Base-by-base conservation (phyloP, 441 rosid species). In the Arabidopsis lyrata region DNA sequence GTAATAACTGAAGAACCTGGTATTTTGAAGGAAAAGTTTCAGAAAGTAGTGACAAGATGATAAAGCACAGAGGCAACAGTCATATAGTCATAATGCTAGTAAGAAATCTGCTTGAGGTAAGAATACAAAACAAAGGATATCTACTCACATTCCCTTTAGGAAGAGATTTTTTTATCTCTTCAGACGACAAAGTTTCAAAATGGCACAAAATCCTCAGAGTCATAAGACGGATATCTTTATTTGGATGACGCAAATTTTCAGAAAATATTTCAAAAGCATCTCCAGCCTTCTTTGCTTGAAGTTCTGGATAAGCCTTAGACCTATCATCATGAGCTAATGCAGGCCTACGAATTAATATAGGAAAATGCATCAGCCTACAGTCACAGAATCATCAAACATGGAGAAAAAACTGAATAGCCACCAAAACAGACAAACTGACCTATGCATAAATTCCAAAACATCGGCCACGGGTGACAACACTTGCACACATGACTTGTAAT, bases 151-250 rank as follows among this genome's bases (percentile, higher is more conserved):
- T 73, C 57, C 68, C 74, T 58, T 71, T 82, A 66, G 61, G 79
- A 54, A 27, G 50, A 77, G 50, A 47, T 45, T 68, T 77, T 57
- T 54, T 79, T 54, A 81, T 77, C 80, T 62, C 85, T 74, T 86
- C 92, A 44, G 72, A 42, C 31, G 48, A 63, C 42, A 66, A 62
- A 50, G 82, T 80, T 73, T 86, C 91, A 76, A 82, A 86, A 76
- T 93, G 97, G 81, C 87, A 89, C 85, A 93, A 81, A 79, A 93
- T 86, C 84, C 83, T 87, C 60, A 96, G 83, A 66, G 95, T 93
- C 74, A 89, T 29, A 80, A 87, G 78, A 32, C 98, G 97, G 76
- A 92, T 82, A 39, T 56, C 76, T 88, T 89, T 91, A 80, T 87
- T 86, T 42, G 89, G 73, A 73, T 86, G 88, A 76, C 89, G 78